Conservation (phyloP, 2,329 filamentous ascomycete species). For the Xylariaceae sp. region DNA sequence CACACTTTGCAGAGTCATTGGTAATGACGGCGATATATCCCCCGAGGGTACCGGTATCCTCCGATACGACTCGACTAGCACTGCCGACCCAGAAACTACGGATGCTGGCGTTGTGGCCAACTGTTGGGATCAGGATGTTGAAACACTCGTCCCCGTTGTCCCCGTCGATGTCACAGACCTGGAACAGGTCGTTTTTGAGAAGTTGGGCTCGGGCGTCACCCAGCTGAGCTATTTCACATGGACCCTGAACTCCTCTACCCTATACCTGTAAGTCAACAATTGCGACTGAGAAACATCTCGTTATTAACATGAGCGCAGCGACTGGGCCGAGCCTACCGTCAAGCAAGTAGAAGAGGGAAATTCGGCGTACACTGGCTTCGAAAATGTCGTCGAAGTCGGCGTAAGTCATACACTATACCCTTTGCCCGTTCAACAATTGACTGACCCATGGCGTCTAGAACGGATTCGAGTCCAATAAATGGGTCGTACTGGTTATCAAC, state of each 20-base stretch:
- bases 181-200: neutral
- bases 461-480: conserved; percentile 24
- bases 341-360: neutral
- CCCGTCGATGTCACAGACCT: neutral
- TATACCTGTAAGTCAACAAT: neutral
- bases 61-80: conserved; percentile 16
- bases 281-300: neutral
- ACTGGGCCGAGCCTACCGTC: neutral
- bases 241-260: neutral
- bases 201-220: neutral
- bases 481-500: conserved; percentile 33
- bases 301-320: neutral
- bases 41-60: conserved; percentile 42
- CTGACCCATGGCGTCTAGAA: conserved; percentile 22
- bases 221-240: neutral
- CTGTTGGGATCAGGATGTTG: neutral
- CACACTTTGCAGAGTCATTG: conserved; percentile 37
- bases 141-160: neutral
- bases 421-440: conserved; percentile 33
- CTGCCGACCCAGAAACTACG: conserved; percentile 33
- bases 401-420: conserved; percentile 31
- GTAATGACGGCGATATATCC: conserved; percentile 37
- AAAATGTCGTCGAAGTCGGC: neutral
- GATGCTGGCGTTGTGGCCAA: neutral
- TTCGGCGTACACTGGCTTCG: neutral